Evolutionary conservation across 169 alveolate genomes (phyloP).

Genomic region (Eimeria tenella): DNA sequence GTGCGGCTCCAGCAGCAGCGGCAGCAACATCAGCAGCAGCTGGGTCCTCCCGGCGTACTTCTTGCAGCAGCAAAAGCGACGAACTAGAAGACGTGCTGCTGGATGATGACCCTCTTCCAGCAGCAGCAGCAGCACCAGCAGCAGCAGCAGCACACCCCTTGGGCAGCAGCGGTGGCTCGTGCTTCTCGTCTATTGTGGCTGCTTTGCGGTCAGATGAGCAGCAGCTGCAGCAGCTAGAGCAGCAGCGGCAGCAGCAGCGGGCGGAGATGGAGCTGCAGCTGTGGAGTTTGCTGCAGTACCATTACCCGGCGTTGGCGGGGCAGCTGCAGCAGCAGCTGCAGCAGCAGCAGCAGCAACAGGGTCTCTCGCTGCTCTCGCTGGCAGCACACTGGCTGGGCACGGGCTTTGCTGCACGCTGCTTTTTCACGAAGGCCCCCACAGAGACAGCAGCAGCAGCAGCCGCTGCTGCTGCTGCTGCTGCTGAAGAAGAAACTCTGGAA

Average conservation of each 20-base stretch:
- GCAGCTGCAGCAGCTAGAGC: conserved; percentile 67
- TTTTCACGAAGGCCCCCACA: neutral
- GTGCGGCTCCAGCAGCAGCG: conserved; percentile 14
- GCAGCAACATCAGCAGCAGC: conserved; percentile 37
- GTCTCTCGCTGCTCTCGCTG: conserved; percentile 33
- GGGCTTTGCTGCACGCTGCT: conserved; percentile 26
- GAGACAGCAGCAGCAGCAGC: conserved; percentile 30
- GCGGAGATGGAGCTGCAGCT: neutral
- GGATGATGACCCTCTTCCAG: conserved; percentile 21
- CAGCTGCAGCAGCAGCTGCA: conserved; percentile 47
- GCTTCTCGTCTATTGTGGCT: neutral
- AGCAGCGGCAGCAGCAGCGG: conserved; percentile 58
- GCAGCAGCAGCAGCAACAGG: conserved; percentile 38
- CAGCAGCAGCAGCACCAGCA: conserved; percentile 66
- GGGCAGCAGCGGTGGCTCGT: neutral
- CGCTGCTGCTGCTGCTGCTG: conserved; percentile 18
- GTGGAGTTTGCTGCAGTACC: neutral
- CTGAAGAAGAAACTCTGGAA: neutral
- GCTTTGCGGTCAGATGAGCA: conserved; percentile 38
- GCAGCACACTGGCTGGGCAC: conserved; percentile 30
- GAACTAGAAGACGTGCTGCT: conserved; percentile 61
- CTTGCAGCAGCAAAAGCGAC: conserved; percentile 38
- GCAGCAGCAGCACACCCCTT: conserved; percentile 48
- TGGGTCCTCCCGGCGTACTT: conserved; percentile 8
- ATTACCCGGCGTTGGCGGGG: conserved; percentile 1